These are phyloP conservation scores for Trichophyton simii DNA, from an alignment of 2,329 filamentous ascomycete genomes.

Conservation along the genomic window DNA sequence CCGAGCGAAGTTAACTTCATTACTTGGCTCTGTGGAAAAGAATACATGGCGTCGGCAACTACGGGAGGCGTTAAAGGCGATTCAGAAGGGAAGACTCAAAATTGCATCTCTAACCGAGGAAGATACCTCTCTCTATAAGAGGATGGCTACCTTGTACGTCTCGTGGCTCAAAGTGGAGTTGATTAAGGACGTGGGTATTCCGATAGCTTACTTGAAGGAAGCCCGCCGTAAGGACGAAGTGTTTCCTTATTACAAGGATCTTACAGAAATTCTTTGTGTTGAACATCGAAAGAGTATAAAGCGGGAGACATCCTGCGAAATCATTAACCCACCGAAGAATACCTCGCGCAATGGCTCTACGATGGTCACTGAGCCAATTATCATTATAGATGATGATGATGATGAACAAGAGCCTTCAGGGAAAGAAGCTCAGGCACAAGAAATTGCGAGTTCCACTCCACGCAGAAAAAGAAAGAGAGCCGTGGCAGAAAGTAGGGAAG, in stretches of 20 bases:
- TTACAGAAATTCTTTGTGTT: conserved; percentile 17
- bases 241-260: conserved; percentile 20
- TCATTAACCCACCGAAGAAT: background rate
- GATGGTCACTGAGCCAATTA: background rate
- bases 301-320: background rate
- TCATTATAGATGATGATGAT: background rate
- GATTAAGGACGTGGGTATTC: conserved; percentile 15
- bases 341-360: background rate
- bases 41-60: background rate
- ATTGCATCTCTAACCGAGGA: conserved; percentile 12
- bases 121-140: conserved; percentile 12
- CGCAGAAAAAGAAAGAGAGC: conserved; percentile 38
- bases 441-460: conserved; percentile 16
- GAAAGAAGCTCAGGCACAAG: background rate
- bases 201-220: conserved; percentile 14
- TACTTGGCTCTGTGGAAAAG: background rate
- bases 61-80: background rate
- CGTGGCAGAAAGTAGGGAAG: conserved; percentile 37
- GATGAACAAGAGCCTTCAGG: background rate
- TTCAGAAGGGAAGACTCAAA: conserved; percentile 8
- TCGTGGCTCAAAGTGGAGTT: conserved; percentile 22
- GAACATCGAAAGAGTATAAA: background rate
- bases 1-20: background rate
- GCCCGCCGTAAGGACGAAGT: conserved; percentile 19
- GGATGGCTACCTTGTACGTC: conserved; percentile 21